phyloP scores from a whole-genome alignment of 2,329 filamentous ascomycete species.

The Samsoniella hepiali region DNA sequence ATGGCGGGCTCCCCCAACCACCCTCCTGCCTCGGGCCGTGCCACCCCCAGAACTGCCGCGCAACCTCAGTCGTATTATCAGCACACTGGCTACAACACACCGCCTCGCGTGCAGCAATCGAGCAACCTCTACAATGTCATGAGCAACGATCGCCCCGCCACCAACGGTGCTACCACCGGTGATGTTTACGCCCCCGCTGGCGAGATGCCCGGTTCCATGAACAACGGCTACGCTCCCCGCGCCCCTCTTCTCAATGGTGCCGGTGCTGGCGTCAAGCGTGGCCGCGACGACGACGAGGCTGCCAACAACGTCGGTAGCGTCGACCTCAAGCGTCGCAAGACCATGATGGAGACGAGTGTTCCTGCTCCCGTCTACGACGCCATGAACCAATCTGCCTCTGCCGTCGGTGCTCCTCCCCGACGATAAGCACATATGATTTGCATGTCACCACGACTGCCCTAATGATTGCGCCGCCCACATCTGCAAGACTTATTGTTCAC shows the following conservation, averaged over 20 bases:
- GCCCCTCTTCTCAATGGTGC: constrained; percentile 65
- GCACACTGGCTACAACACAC: constrained; percentile 69
- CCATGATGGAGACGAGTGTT: constrained; percentile 60
- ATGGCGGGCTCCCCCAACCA: constrained; percentile 79
- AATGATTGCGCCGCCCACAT: constrained; percentile 6
- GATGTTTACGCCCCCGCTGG: constrained; percentile 69
- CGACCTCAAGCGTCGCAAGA: constrained; percentile 77
- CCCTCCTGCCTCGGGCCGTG: constrained; percentile 75
- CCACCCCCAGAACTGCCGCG: constrained; percentile 77
- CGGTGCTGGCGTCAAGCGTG: constrained; percentile 41
- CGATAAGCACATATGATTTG: constrained; percentile 29
- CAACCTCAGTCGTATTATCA: constrained; percentile 73
- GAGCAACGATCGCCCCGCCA: constrained; percentile 68
- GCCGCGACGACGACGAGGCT: constrained; percentile 56
- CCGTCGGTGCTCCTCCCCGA: constrained; percentile 41
- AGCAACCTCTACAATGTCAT: constrained; percentile 89
- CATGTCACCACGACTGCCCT: constrained; percentile 10
- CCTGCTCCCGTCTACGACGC: constrained; percentile 48
- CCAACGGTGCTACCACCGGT: constrained; percentile 61
- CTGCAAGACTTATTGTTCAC: background rate
- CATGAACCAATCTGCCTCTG: constrained; percentile 46
- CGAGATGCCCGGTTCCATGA: constrained; percentile 54
- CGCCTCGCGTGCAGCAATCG: constrained; percentile 66
- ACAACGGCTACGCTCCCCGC: constrained; percentile 63
- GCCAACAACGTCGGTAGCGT: constrained; percentile 55